Evolutionary conservation across 805 yeast species (phyloP).

Genomic region (Cyberlindnera lachancei): DNA sequence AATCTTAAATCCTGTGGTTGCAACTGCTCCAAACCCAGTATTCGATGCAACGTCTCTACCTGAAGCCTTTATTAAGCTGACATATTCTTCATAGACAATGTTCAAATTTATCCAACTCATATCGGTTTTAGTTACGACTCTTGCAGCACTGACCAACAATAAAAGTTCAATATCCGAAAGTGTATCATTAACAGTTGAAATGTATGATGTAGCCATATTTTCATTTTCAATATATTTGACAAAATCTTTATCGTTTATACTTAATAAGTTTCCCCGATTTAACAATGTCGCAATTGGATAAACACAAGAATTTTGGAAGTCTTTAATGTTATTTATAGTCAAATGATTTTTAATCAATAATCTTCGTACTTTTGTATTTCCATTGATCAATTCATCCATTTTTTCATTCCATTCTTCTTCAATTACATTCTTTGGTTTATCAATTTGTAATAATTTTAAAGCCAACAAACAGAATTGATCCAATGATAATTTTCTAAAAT

Average conservation of each 20-base stretch:
- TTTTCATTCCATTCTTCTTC: constrained; percentile 37
- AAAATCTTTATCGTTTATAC: constrained; percentile 15
- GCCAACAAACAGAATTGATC: constrained; percentile 47
- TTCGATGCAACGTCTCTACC: constrained; percentile 29
- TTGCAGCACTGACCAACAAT: constrained; percentile 65
- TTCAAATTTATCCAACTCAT: constrained; percentile 65
- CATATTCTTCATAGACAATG: constrained; percentile 70
- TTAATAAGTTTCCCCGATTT: constrained; percentile 14
- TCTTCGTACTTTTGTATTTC: constrained; percentile 27
- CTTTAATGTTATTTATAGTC: constrained; percentile 51
- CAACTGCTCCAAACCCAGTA: constrained; percentile 18
- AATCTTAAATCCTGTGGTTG: constrained; percentile 35
- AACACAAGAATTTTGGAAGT: constrained; percentile 36
- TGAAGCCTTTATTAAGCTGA: constrained; percentile 38
- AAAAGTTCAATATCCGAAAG: constrained; percentile 69
- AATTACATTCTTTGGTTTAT: constrained; percentile 21
- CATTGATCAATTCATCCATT: constrained; percentile 24
- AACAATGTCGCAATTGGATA: constrained; percentile 33
- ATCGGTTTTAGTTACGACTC: constrained; percentile 55
- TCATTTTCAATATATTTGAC: constrained; percentile 25
- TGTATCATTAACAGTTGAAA: constrained; percentile 24
- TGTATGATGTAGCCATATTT: constrained; percentile 18
- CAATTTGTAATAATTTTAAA: constrained; percentile 29
- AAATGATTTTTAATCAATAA: constrained; percentile 41
- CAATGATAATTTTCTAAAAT: constrained; percentile 39